These are phyloP conservation scores for Nothophaeocryptopus gaeumannii DNA, from an alignment of 2,329 filamentous ascomycete species.

Conservation along the genomic window DNA sequence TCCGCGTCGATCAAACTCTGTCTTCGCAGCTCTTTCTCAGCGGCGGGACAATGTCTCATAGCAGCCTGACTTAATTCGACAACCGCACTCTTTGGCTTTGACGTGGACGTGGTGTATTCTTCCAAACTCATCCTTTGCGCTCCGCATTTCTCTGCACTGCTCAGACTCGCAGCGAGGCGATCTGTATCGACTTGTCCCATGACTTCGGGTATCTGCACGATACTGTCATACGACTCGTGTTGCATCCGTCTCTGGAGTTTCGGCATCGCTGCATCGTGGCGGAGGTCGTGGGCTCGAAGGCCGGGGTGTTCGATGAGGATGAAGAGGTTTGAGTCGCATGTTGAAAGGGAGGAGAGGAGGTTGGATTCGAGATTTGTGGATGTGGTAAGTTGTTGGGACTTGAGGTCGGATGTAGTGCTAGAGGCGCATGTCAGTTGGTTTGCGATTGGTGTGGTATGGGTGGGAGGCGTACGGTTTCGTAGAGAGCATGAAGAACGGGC, in stretches of 20 bases:
- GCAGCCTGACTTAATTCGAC: constrained; percentile 11
- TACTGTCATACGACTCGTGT: constrained; percentile 31
- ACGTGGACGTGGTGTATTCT: constrained; percentile 12
- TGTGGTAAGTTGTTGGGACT: constrained; percentile 26
- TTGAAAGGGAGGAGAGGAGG: constrained; percentile 42
- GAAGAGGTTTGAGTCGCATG: constrained; percentile 55
- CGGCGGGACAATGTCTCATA: background rate
- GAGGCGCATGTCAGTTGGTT: constrained; percentile 20
- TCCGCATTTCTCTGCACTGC: constrained; percentile 41
- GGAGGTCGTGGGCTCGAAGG: constrained; percentile 67
- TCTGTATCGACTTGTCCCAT: constrained; percentile 48
- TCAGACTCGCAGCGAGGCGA: constrained; percentile 43
- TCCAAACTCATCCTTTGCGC: constrained; percentile 13
- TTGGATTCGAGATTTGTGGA: constrained; percentile 29
- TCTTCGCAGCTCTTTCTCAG: constrained; percentile 2
- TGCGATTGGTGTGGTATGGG: background rate
- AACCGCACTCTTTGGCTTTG: constrained; percentile 12
- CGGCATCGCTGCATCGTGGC: constrained; percentile 39
- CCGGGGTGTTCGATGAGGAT: constrained; percentile 75
- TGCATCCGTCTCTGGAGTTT: constrained; percentile 54
- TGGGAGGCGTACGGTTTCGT: constrained; percentile 72
- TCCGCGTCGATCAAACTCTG: constrained; percentile 13
- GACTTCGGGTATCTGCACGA: constrained; percentile 53
- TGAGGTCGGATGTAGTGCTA: background rate
- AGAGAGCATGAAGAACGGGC: constrained; percentile 82